Evolutionary conservation across 208 protist species (phyloP), one percentile per base, ranked within the genome.

Genomic region (Wallacemonas sp.): DNA sequence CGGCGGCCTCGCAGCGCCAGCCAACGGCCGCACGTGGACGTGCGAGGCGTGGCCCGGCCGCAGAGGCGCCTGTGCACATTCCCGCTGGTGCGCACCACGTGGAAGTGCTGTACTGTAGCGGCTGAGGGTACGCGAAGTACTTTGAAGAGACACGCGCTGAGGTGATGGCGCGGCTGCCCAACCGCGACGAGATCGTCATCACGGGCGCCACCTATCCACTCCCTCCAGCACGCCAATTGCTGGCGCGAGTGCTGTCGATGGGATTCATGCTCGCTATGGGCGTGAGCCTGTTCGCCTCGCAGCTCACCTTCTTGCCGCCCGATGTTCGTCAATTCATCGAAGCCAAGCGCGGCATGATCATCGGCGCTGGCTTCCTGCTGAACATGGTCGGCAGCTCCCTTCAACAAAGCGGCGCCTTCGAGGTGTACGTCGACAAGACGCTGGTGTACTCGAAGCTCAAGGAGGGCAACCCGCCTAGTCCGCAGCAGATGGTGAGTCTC

Each of bases 91-190:
- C 53, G 19, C 77, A 83, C 41, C 36, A 44, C 26, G 24, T 83
- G 45, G 48, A 76, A 36, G 79, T 91, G 53, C 60, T 78, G 63
- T 91, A 86, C 64, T 91, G 84, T 55, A 87, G 76, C 29, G 84
- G 84, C 41, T 91, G 84, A 87, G 84, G 84, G 27, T 91, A 91
- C 70, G 75, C 75, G 73, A 83, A 84, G 78, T 81, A 91, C 74
- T 91, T 86, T 73, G 81, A 87, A 34, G 76, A 91, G 22, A 68
- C 85, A 32, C 77, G 63, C 54, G 50, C 71, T 30, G 48, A 83
- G 45, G 54, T 91, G 52, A 50, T 68, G 62, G 33, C 27, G 5
- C 63, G 34, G 21, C 68, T 76, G 50, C 74, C 64, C 10, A 85
- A 78, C 53, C 65, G 53, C 53, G 55, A 78, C 30, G 76, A 76